Base-by-base conservation (phyloP, 805 yeast genomes). In the Brettanomyces nanus region DNA sequence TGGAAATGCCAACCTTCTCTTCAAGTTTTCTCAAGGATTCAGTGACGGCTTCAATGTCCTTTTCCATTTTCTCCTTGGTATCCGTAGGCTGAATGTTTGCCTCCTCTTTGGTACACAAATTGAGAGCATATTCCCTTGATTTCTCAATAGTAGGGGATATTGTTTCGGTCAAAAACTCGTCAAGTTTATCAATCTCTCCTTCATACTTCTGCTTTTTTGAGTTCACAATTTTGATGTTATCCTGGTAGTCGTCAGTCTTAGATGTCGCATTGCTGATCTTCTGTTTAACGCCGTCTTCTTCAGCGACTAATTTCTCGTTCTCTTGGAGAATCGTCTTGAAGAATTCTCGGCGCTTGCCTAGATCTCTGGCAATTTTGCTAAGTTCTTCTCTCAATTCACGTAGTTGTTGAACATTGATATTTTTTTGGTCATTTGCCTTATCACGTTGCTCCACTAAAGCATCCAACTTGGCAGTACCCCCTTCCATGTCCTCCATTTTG, bases 1-100 rank as follows among this genome's bases (percentile, higher is more conserved):
- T 70, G 0, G 78, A 54, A 39, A 72, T 64, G 1, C 83, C 85
- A 11, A 77, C 54, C 19, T 61, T 58, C 30, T 58, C 59, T 45
- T 81, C 83, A 3, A 78, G 74, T 37, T 63, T 66, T 35, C 65
- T 60, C 14, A 82, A 68, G 17, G 68, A 66, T 25, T 53, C 48
- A 17, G 71, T 66, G 13, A 78, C 63, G 15, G 56, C 61, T 19
- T 59, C 62, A 36, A 75, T 66, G 48, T 77, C 80, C 3, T 51
- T 44, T 19, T 67, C 69, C 10, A 81, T 69, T 2, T 68, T 63
- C 5, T 73, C 74, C 13, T 63, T 56, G 2, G 71, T 62, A 28
- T 69, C 69, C 0, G 67, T 54, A 0, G 61, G 65, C 11, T 56
- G 41, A 2, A 67, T 45, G 3, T 54, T 54, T 1, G 77, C 69